Evolutionary conservation across 805 yeast species (phyloP).

Genomic region (Barnettozyma pratensis): DNA sequence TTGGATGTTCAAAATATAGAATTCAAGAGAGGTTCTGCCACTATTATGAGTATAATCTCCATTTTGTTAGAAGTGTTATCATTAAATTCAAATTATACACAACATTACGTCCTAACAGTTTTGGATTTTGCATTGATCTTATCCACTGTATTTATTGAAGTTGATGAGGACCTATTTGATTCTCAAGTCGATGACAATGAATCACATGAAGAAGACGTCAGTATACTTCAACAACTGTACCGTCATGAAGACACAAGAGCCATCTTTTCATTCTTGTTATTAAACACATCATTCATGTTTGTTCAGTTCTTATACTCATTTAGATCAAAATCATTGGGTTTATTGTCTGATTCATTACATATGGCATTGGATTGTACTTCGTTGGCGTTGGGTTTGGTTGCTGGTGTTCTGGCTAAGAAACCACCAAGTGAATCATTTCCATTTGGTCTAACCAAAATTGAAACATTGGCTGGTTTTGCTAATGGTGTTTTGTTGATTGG

Average conservation of each 20-base stretch:
- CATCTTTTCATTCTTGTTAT: slow-evolving; percentile 77
- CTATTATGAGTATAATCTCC: slow-evolving; percentile 28
- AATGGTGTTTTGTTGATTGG: slow-evolving; percentile 87
- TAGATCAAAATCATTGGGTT: slow-evolving; percentile 86
- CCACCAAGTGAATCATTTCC: slow-evolving; percentile 72
- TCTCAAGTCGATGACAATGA: background rate
- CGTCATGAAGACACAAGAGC: slow-evolving; percentile 70
- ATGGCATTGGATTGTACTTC: slow-evolving; percentile 96
- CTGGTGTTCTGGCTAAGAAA: slow-evolving; percentile 60
- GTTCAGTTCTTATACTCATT: slow-evolving; percentile 89
- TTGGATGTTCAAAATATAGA: slow-evolving; percentile 10
- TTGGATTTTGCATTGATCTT: slow-evolving; percentile 13
- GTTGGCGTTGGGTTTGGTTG: slow-evolving; percentile 80
- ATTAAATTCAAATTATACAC: slow-evolving; percentile 20
- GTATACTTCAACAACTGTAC: slow-evolving; percentile 20
- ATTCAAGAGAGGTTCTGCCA: slow-evolving; percentile 15
- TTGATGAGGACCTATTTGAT: slow-evolving; percentile 11
- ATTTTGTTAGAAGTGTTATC: slow-evolving; percentile 31
- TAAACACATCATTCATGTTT: slow-evolving; percentile 91
- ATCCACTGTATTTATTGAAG: slow-evolving; percentile 11
- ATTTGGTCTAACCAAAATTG: slow-evolving; percentile 79
- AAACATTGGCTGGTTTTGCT: slow-evolving; percentile 91
- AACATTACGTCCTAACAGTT: slow-evolving; percentile 6
- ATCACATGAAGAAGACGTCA: slow-evolving; percentile 2
- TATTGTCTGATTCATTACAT: slow-evolving; percentile 89